Percentiles rank a stretch among this genome's conserved stretches.
These are phyloP conservation scores for Aristolochia contorta DNA, from an alignment of 164 flowering plant genomes.

Conservation along the genomic window DNA sequence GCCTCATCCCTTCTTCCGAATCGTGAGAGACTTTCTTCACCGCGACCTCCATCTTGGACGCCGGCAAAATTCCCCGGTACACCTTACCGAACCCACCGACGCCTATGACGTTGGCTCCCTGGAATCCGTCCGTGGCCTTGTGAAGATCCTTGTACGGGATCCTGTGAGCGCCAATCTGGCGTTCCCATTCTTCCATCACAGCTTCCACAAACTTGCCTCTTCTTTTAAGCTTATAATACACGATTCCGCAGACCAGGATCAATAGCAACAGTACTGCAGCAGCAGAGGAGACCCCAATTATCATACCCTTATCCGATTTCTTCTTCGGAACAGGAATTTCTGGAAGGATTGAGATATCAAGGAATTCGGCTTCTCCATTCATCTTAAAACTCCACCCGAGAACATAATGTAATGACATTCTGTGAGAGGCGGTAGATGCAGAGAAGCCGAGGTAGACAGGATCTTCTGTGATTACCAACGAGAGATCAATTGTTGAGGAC, in stretches of 20 bases:
- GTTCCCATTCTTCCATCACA: constrained; percentile 11
- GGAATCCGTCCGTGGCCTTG: constrained; percentile 16
- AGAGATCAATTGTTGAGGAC: constrained; percentile 5
- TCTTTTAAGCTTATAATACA: too few relatives aligned
- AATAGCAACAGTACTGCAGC: not conserved
- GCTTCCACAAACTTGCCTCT: too few relatives aligned
- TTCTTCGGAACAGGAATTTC: constrained; percentile 2
- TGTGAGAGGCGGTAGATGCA: not conserved
- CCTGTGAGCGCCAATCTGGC: constrained; percentile 10
- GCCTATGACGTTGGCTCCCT: constrained; percentile 11
- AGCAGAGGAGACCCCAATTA: constrained; percentile 4
- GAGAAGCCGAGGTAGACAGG: constrained; percentile 13
- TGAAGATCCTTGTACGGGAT: constrained; percentile 13
- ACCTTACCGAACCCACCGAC: constrained; percentile 18
- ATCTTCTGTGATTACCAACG: not conserved
- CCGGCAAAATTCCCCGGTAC: constrained; percentile 12
- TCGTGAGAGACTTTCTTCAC: constrained; percentile 21
- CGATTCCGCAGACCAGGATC: not conserved
- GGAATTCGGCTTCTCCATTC: constrained; percentile 8
- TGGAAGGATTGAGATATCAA: constrained; percentile 11
- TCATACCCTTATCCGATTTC: constrained; percentile 1
- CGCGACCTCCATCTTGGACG: constrained; percentile 10
- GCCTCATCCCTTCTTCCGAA: constrained; percentile 19
- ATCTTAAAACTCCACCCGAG: constrained; percentile 15
- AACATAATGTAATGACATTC: constrained; percentile 7